These are phyloP conservation scores for Trichosanthes cucumerina DNA, from an alignment of 306 rosid genomes.

Conservation along the genomic window DNA sequence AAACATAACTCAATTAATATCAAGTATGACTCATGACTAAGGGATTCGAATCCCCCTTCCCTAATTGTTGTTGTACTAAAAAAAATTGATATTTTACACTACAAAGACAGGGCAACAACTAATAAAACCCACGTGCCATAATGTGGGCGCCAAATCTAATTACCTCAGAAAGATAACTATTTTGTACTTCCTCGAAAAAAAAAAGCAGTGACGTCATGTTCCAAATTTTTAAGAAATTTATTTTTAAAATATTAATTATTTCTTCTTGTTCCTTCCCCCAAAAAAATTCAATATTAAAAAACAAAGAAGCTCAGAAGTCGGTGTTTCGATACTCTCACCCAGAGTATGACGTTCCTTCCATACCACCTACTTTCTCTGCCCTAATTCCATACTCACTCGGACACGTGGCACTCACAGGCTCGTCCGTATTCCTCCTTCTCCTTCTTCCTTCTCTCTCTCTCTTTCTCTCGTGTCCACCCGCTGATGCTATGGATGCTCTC, in stretches of 20 bases:
- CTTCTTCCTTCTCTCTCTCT: not conserved
- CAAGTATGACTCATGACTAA: too few relatives aligned
- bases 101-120: not conserved
- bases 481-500: constrained; percentile 48
- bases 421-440: not conserved
- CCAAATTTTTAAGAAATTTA: not conserved
- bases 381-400: not conserved
- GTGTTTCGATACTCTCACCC: not conserved
- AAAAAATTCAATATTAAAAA: not conserved
- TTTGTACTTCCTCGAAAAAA: not conserved
- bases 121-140: not conserved
- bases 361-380: not conserved
- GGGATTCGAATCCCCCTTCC: too few relatives aligned
- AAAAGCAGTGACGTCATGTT: constrained; percentile 3
- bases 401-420: constrained; percentile 3
- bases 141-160: constrained; percentile 5
- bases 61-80: too few relatives aligned
- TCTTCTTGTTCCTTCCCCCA: not conserved
- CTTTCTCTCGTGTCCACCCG: constrained; percentile 23
- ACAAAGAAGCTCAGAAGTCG: not conserved
- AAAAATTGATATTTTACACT: too few relatives aligned
- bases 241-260: not conserved
- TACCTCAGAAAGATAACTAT: not conserved
- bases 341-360: not conserved
- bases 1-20: too few relatives aligned